A percentile compares a stretch with the other conserved stretches of the same genome.
These are phyloP conservation scores for Leccinum pellstonianum DNA, from an alignment of 768 basidiomycete genomes.

Conservation along the genomic window DNA sequence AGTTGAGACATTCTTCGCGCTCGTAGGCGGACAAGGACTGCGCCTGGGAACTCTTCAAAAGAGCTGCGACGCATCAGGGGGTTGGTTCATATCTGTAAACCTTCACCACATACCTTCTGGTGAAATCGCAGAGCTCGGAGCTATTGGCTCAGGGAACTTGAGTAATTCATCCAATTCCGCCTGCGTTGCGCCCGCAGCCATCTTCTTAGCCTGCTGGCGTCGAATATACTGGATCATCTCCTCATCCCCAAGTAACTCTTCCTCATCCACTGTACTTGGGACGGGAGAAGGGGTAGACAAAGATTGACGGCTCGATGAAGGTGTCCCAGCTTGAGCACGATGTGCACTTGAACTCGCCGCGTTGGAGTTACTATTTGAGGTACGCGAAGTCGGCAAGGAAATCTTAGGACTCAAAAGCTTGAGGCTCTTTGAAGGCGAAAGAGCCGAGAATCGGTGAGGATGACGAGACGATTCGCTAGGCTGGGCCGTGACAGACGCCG, in stretches of 20 bases:
- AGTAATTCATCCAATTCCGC: slow-evolving; percentile 86
- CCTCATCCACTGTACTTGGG: slow-evolving; percentile 76
- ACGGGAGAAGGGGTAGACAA: slow-evolving; percentile 84
- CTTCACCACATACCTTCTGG: slow-evolving; percentile 60
- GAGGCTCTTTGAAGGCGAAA: slow-evolving; percentile 82
- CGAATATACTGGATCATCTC: slow-evolving; percentile 96
- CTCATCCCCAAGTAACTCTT: slow-evolving; percentile 87
- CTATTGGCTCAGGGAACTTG: slow-evolving; percentile 88
- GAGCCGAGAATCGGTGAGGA: slow-evolving; percentile 72
- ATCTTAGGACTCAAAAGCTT: slow-evolving; percentile 82
- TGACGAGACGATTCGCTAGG: slow-evolving; percentile 40
- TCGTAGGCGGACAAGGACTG: slow-evolving; percentile 85
- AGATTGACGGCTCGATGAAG: slow-evolving; percentile 72
- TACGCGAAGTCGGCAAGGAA: slow-evolving; percentile 55
- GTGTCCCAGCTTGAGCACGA: slow-evolving; percentile 54
- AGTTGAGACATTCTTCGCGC: slow-evolving; percentile 88
- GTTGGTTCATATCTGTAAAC: not conserved
- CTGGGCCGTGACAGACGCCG: slow-evolving; percentile 51
- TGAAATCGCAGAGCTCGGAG: slow-evolving; percentile 61
- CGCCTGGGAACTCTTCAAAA: slow-evolving; percentile 64
- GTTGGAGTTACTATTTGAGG: slow-evolving; percentile 42
- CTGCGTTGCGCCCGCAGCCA: slow-evolving; percentile 79
- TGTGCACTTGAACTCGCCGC: slow-evolving; percentile 43
- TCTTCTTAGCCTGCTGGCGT: slow-evolving; percentile 84
- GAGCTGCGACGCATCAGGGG: slow-evolving; percentile 40